Evolutionary conservation across 371 early-diverging fungal genomes (phyloP).

Genomic region (Lichtheimia hyalospora): DNA sequence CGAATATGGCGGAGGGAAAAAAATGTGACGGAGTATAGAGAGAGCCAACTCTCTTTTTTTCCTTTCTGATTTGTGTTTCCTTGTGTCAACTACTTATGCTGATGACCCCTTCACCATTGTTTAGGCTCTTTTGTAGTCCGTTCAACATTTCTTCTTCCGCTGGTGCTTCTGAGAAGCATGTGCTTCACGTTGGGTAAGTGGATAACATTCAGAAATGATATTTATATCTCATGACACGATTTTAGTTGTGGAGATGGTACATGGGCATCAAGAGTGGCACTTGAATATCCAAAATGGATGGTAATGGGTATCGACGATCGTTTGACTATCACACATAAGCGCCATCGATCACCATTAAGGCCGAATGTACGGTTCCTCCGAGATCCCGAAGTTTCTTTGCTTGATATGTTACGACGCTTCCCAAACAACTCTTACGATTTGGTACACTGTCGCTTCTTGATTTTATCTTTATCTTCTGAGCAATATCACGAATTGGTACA

Average conservation of each 20-base stretch:
- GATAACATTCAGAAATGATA: not conserved
- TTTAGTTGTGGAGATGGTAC: constrained; percentile 39
- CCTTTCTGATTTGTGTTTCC: not conserved
- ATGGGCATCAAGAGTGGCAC: constrained; percentile 40
- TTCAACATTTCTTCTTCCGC: constrained; percentile 20
- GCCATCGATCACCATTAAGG: not conserved
- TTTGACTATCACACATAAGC: not conserved
- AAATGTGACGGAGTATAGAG: not conserved
- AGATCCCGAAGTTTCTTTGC: constrained; percentile 8
- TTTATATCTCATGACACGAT: not conserved
- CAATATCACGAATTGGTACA: constrained; percentile 28
- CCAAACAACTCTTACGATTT: constrained; percentile 36
- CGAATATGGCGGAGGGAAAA: constrained; percentile 1
- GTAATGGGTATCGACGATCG: constrained; percentile 38
- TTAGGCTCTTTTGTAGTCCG: constrained; percentile 32
- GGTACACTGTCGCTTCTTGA: constrained; percentile 30
- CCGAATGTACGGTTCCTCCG: not conserved
- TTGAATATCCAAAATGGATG: constrained; percentile 28
- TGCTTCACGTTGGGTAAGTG: constrained; percentile 40
- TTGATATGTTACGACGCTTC: constrained; percentile 25
- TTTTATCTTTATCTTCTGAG: constrained; percentile 23
- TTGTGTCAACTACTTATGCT: too few relatives aligned
- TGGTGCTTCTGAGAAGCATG: constrained; percentile 28
- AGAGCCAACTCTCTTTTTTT: constrained; percentile 4
- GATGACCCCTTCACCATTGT: not conserved